Evolutionary conservation across 768 basidiomycete species (phyloP), one percentile per base, ranked within the genome.

Genomic region (Tremella mesenterica): DNA sequence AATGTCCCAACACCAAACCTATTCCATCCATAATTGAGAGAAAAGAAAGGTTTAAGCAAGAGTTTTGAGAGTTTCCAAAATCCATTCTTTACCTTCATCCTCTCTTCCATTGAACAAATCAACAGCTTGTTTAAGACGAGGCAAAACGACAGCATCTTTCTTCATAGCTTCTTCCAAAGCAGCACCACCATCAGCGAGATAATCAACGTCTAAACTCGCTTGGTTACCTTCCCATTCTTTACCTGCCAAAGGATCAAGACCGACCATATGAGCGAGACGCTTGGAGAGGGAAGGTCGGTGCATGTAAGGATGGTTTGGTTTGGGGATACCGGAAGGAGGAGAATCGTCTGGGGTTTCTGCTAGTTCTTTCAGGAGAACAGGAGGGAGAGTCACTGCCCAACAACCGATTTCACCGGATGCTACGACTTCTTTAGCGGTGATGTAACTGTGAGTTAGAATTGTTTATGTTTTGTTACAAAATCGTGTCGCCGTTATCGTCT

Each of bases 91-190:
- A 41, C n/a, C 38, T 23, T 41, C 38, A 14, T 41, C 38, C 38
- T 46, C 44, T 1, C 23, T 27, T 16, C 29, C 21, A 27, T n/a
- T 27, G 50, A 60, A 60, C 30, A 59, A 43, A 21, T 46, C 58
- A 21, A 57, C 49, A 13, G 58, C 58, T 21, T 60, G 56, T 13
- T 56, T 39, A 21, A 60, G 49, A 25, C 56, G 50, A 4, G 18
- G 23, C 14, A 44, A 45, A 30, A 44, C 52, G 13, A 48, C 41
- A 28, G 34, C 25, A 50, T 59, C 58, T 18, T 23, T 47, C 38
- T 59, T 57, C 49, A 18, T 54, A 20, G 41, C 49, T 28, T 58
- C 50, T 18, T 59, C 58, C 27, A 59, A 41, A 10, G 49, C 48
- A 29, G 47, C 47, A 2, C 47, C 47, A 31, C 48, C 50, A 36